Conservation (phyloP, 1,284 basidiomycete species). For the Cutaneotrichosporon arboriforme region DNA sequence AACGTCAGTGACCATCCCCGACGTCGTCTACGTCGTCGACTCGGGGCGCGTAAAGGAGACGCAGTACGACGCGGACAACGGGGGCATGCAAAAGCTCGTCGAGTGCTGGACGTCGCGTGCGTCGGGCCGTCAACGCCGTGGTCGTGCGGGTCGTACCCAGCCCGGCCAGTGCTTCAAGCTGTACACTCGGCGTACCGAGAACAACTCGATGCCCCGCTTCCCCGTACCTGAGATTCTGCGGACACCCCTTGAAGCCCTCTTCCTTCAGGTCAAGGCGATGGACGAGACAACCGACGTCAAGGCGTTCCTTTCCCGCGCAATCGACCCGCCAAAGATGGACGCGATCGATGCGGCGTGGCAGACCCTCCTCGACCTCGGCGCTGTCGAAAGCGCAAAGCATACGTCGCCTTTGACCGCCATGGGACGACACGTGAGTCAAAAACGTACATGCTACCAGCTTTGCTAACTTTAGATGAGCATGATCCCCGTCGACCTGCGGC, state of each 20-base stretch:
- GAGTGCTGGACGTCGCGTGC: constrained; percentile 69
- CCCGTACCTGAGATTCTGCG: constrained; percentile 82
- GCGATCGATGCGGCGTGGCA: constrained; percentile 75
- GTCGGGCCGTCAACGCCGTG: constrained; percentile 74
- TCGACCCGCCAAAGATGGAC: constrained; percentile 72
- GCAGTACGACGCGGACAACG: constrained; percentile 66
- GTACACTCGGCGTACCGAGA: constrained; percentile 67
- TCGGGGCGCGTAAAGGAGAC: constrained; percentile 86
- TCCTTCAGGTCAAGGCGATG: constrained; percentile 76
- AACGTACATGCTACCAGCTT: too few species aligned
- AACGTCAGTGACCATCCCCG: constrained; percentile 92
- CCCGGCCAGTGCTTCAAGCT: constrained; percentile 76
- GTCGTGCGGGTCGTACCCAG: constrained; percentile 82
- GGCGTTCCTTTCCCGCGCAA: constrained; percentile 60
- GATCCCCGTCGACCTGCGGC: constrained; percentile 80
- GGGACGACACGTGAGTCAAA: constrained; percentile 66
- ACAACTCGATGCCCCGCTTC: constrained; percentile 64
- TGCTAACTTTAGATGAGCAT: constrained; percentile 56
- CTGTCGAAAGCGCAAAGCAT: constrained; percentile 60
- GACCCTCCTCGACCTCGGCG: constrained; percentile 72
- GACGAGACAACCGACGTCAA: constrained; percentile 73
- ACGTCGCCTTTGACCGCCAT: constrained; percentile 65
- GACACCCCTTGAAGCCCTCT: constrained; percentile 79
- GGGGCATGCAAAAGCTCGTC: constrained; percentile 65
- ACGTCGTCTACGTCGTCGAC: constrained; percentile 79